These are phyloP conservation scores for Phialemoniopsis sp. DNA, from an alignment of 2,329 filamentous ascomycete genomes.

Conservation along the genomic window DNA sequence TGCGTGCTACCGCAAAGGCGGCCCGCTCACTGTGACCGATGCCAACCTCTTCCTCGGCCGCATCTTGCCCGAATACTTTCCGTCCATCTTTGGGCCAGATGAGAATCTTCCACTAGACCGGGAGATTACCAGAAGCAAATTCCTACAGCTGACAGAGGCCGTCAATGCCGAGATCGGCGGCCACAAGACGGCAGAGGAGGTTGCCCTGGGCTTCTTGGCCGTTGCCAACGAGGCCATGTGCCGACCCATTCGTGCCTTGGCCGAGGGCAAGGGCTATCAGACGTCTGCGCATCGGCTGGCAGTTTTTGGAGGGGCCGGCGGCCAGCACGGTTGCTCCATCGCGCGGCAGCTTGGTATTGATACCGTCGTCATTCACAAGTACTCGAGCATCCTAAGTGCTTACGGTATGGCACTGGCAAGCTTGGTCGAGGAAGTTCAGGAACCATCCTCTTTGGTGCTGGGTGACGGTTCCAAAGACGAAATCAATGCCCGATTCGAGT, in stretches of 20 bases:
- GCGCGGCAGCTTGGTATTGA: constrained; percentile 63
- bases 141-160: constrained; percentile 50
- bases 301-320: constrained; percentile 69
- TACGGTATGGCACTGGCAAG: constrained; percentile 33
- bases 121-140: constrained; percentile 14
- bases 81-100: constrained; percentile 64
- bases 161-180: constrained; percentile 52
- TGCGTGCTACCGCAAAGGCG: constrained; percentile 63
- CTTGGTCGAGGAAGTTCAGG: constrained; percentile 25
- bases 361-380: constrained; percentile 65
- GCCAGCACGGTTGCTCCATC: constrained; percentile 67
- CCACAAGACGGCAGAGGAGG: constrained; percentile 59
- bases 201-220: constrained; percentile 67
- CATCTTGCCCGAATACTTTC: constrained; percentile 53
- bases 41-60: constrained; percentile 63
- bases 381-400: constrained; percentile 55
- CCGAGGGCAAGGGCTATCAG: constrained; percentile 68
- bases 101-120: constrained; percentile 48
- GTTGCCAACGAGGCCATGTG: constrained; percentile 71
- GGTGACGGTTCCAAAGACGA: too few species aligned
- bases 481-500: too few species aligned
- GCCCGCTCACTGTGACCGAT: constrained; percentile 63
- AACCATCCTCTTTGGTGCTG: constrained; percentile 10
- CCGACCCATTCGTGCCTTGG: constrained; percentile 65
- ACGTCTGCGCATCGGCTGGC: constrained; percentile 65